phyloP scores from a whole-genome alignment of 345 rosid genomes.

The Syzygium oleosum region DNA sequence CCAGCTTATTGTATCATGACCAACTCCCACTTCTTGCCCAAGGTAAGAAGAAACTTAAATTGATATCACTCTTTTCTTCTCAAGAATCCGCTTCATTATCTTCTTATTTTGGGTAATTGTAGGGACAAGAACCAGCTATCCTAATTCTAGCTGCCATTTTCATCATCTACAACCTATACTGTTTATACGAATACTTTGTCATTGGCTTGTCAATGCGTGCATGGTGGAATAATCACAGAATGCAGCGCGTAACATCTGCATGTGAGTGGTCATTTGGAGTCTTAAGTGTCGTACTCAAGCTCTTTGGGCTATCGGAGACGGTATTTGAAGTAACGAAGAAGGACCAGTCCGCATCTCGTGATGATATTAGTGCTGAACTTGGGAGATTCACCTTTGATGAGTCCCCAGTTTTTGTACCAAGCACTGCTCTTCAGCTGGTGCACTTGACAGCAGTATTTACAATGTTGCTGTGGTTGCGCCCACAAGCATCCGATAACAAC shows the following conservation, averaged over 20 bases:
- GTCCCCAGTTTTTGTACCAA: constrained; percentile 31
- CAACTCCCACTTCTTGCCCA: constrained; percentile 46
- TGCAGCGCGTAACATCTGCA: constrained; percentile 15
- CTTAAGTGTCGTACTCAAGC: constrained; percentile 14
- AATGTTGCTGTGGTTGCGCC: constrained; percentile 1
- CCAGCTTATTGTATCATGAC: constrained; percentile 61
- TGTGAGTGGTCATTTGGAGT: constrained; percentile 33
- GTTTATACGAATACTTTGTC: constrained; percentile 15
- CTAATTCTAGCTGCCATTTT: constrained; percentile 7
- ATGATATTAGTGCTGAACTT: neutral
- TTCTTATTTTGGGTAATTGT: neutral
- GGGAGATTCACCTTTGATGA: constrained; percentile 29
- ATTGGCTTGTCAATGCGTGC: constrained; percentile 18
- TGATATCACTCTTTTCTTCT: neutral
- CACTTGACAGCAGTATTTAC: constrained; percentile 15
- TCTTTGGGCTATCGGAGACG: constrained; percentile 29
- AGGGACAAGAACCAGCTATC: constrained; percentile 22
- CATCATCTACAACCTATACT: constrained; percentile 8
- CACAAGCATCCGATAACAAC: neutral
- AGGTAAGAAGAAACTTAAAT: constrained; percentile 20
- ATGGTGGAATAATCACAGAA: constrained; percentile 36
- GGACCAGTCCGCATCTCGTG: constrained; percentile 1
- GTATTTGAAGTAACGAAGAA: constrained; percentile 43
- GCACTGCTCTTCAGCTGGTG: constrained; percentile 42
- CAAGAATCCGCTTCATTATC: neutral